Evolutionary conservation across 2,329 filamentous ascomycete species (phyloP).

Genomic region (Aspergillus niger): DNA sequence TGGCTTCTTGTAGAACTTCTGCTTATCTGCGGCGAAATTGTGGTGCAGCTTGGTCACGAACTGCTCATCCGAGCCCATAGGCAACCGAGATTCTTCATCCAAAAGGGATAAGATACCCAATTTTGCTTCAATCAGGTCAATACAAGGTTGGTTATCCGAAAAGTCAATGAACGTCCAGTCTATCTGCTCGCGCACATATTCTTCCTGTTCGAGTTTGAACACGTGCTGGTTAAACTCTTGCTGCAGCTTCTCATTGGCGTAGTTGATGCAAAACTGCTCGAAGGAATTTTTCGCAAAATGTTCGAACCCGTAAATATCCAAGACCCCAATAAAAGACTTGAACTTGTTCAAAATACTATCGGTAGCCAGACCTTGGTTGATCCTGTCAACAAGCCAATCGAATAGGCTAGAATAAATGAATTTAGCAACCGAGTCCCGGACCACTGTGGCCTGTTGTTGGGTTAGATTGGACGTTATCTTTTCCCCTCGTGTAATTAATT

Average conservation of each 20-base stretch:
- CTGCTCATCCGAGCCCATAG: slow-evolving; percentile 96
- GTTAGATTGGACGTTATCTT: slow-evolving; percentile 97
- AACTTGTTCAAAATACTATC: slow-evolving; percentile 82
- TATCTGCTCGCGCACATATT: slow-evolving; percentile 93
- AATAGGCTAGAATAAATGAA: slow-evolving; percentile 98
- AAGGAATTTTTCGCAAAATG: slow-evolving; percentile 99
- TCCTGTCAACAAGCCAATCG: slow-evolving; percentile 98
- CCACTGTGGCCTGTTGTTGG: slow-evolving; percentile 88
- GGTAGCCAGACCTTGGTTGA: slow-evolving; percentile 86
- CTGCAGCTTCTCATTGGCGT: slow-evolving; percentile 98
- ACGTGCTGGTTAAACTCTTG: slow-evolving; percentile 99
- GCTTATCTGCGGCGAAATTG: slow-evolving; percentile 86
- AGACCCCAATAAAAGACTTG: slow-evolving; percentile 89
- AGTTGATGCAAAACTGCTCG: slow-evolving; percentile 99
- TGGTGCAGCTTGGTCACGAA: slow-evolving; percentile 96
- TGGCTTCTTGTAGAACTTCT: slow-evolving; percentile 98
- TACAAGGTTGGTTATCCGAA: slow-evolving; percentile 98
- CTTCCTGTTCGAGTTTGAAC: slow-evolving; percentile 98
- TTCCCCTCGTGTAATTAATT: slow-evolving; percentile 91
- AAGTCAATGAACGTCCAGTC: slow-evolving; percentile 99
- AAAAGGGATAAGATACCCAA: slow-evolving; percentile 88
- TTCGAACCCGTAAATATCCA: slow-evolving; percentile 99
- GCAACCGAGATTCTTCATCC: slow-evolving; percentile 93
- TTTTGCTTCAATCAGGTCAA: slow-evolving; percentile 96
- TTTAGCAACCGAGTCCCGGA: slow-evolving; percentile 96